phyloP scores from a whole-genome alignment of 768 basidiomycete species.

The Auricularia cornea region DNA sequence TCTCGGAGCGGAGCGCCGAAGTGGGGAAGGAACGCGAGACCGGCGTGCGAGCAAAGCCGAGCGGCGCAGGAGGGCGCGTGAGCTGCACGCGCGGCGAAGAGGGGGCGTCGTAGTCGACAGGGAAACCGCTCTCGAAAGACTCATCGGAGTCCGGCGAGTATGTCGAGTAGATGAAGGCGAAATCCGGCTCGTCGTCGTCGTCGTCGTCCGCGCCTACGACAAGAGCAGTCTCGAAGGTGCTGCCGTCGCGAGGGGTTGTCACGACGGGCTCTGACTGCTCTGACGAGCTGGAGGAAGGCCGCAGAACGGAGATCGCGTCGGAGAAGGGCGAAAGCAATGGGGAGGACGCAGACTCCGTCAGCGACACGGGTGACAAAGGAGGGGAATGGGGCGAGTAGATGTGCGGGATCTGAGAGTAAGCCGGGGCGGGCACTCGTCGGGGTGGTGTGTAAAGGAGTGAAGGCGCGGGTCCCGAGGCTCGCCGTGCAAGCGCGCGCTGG shows the following conservation, averaged over 20 bases:
- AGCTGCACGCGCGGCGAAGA: neutral
- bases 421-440: neutral
- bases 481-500: neutral
- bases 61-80: neutral
- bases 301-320: too few species aligned
- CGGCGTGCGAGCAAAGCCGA: neutral
- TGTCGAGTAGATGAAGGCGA: neutral
- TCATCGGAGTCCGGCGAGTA: neutral
- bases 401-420: neutral
- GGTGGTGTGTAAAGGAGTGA: neutral
- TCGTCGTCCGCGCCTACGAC: neutral
- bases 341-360: too few species aligned
- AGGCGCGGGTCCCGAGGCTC: neutral
- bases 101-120: neutral
- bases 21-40: too few species aligned
- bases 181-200: neutral
- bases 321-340: too few species aligned
- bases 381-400: neutral
- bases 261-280: too few species aligned
- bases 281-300: slow-evolving; percentile 16
- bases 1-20: neutral
- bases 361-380: neutral
- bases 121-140: neutral
- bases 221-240: neutral
- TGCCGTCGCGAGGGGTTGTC: too few species aligned